These are phyloP conservation scores for Phaeolepiota aurea DNA, from an alignment of 768 basidiomycete genomes.

Conservation along the genomic window DNA sequence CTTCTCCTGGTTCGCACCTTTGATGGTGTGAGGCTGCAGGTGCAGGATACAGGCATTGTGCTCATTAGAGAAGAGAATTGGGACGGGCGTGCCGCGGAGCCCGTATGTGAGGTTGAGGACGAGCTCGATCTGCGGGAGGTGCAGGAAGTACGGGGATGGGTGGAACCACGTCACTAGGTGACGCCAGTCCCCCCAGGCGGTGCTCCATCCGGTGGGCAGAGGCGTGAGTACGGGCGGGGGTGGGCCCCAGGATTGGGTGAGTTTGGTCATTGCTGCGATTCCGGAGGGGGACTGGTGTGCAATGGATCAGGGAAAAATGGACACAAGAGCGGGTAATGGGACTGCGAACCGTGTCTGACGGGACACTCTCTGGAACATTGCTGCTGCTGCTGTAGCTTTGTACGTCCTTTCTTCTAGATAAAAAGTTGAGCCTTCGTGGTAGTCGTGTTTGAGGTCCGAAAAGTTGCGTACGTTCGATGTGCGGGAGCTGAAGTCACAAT, in stretches of 20 bases:
- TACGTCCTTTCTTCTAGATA: too few species aligned
- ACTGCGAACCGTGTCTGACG: too few species aligned
- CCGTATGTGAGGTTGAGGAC: conserved; percentile 11
- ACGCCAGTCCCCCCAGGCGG: conserved; percentile 9
- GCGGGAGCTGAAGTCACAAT: too few species aligned
- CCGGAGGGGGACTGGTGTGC: too few species aligned
- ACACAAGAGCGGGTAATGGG: too few species aligned
- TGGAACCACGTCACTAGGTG: conserved; percentile 11
- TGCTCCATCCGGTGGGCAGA: conserved; percentile 9
- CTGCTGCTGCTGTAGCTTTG: too few species aligned
- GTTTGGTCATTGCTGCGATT: not conserved
- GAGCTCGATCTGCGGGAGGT: conserved; percentile 14
- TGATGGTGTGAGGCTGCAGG: not conserved
- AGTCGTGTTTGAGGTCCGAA: too few species aligned
- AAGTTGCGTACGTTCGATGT: too few species aligned
- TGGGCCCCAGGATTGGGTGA: not conserved
- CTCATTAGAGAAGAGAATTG: not conserved
- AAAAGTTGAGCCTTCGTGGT: too few species aligned
- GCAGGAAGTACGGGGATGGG: conserved; percentile 11
- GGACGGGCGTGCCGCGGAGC: not conserved
- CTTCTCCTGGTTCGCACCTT: not conserved
- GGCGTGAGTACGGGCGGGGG: too few species aligned
- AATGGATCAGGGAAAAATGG: too few species aligned
- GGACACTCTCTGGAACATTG: too few species aligned
- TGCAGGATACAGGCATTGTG: not conserved